Base-by-base conservation (phyloP, 352 stramenopile genomes). In the Phytophthora ramorum region DNA sequence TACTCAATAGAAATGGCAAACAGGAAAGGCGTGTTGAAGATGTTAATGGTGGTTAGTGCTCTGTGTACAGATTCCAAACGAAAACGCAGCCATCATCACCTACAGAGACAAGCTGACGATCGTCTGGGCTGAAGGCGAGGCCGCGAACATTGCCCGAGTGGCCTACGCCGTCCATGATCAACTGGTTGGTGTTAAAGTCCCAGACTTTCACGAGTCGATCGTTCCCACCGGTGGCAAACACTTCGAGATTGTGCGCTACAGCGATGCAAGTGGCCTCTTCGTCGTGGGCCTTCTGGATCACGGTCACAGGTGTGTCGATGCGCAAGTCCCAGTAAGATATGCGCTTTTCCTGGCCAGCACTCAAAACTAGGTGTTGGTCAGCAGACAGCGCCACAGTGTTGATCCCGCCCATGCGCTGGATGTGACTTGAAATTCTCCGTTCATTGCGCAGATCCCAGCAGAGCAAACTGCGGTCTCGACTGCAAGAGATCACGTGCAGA, bases 391-490 rank as follows among this genome's bases (percentile, higher is more conserved):
- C 89, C 49, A 98, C 81, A 1, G 83, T 91, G 74, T 98, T 97
- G 72, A 98, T 93, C 20, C 89, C 91, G 40, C 95, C 95, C 91
- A 98, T 98, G 52, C 93, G 83, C 66, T 98, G 93, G 47, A 92
- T 95, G 62, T 98, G 92, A 61, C 79, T 92, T 51, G 81, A 90
- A 53, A 97, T 81, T 47, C 85, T 82, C 7, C 81, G 89, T 73
- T 98, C 93, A 35, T 80, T 81, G 32, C 90, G 81, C 57, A 98
- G 71, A 63, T 98, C 93, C 93, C 95, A 98, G 75, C 93, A 98
- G 34, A 98, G 64, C 47, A 98, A 87, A 71, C 81, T 96, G 44
- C 91, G 81, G 69, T 98, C 94, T 26, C 91, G 76, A 62, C 82
- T 96, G 63, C 87, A 96, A 16, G 85, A 96, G 54, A 98, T 72